Evolutionary conservation across 2,329 filamentous ascomycete species (phyloP).

Genomic region (Monilinia fructicola): DNA sequence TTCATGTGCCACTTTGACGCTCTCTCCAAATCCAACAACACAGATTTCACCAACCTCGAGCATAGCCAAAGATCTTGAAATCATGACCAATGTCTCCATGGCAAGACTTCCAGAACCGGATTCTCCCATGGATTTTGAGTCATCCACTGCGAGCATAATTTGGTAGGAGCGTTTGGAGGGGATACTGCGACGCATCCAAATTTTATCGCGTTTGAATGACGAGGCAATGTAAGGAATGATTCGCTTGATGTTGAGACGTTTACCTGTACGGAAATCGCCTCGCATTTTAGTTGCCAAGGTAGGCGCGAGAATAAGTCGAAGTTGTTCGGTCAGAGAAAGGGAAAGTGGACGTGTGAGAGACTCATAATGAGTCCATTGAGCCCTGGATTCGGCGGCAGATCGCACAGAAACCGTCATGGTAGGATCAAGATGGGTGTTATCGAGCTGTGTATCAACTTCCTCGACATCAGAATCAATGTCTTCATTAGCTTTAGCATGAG

Average conservation of each 20-base stretch:
- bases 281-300: conserved; percentile 95
- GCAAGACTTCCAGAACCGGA: conserved; percentile 73
- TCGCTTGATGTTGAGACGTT: conserved; percentile 97
- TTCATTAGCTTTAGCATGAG: conserved; percentile 45
- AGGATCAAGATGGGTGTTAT: conserved; percentile 65
- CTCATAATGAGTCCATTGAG: conserved; percentile 85
- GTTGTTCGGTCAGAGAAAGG: conserved; percentile 85
- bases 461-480: conserved; percentile 43
- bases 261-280: conserved; percentile 94
- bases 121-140: conserved; percentile 92
- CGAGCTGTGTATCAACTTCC: conserved; percentile 57
- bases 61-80: conserved; percentile 83
- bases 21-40: conserved; percentile 83
- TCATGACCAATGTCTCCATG: conserved; percentile 90
- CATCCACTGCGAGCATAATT: conserved; percentile 95
- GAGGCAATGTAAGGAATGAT: conserved; percentile 99
- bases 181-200: conserved; percentile 94
- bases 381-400: conserved; percentile 60
- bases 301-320: conserved; percentile 91
- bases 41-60: conserved; percentile 93
- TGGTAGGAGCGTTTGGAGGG: conserved; percentile 95
- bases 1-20: conserved; percentile 80
- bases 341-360: conserved; percentile 81
- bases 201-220: conserved; percentile 98
- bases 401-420: conserved; percentile 28